Evolutionary conservation across 2,329 filamentous ascomycete genomes (phyloP).

Genomic region (Trichoderma koningiopsis): DNA sequence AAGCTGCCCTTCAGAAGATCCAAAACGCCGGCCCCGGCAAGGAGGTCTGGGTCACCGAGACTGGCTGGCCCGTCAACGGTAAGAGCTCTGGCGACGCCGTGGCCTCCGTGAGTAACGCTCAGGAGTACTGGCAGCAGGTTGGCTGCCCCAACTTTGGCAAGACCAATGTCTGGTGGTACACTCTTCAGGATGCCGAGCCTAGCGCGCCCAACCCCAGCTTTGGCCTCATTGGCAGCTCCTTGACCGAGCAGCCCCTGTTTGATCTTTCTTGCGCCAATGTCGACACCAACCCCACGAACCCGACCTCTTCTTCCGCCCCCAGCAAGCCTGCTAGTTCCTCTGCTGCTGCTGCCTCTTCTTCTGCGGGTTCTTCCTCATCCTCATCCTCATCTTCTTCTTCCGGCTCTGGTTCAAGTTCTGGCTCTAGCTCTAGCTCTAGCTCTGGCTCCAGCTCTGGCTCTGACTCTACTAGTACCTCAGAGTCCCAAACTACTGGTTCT

Average conservation of each 20-base stretch:
- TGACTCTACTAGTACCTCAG: neutral
- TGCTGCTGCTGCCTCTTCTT: conserved; percentile 28
- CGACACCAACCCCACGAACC: conserved; percentile 21
- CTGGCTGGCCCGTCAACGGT: conserved; percentile 80
- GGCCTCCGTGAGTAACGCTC: conserved; percentile 67
- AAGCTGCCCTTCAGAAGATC: conserved; percentile 64
- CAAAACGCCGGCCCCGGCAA: conserved; percentile 63
- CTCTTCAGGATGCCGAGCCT: conserved; percentile 66
- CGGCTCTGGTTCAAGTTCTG: conserved; percentile 32
- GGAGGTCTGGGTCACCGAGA: conserved; percentile 84
- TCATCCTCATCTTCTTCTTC: conserved; percentile 31
- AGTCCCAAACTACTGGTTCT: neutral
- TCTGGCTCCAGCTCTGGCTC: conserved; percentile 1
- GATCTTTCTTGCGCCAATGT: conserved; percentile 60
- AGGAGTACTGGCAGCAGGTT: conserved; percentile 79
- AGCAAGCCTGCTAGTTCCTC: conserved; percentile 27
- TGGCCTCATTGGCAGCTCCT: conserved; percentile 62
- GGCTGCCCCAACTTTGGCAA: conserved; percentile 70
- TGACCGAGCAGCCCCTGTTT: conserved; percentile 60
- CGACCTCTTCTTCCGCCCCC: conserved; percentile 21
- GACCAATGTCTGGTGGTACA: conserved; percentile 75
- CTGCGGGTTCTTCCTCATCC: conserved; percentile 29
- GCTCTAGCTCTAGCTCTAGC: conserved; percentile 29
- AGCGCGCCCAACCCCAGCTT: conserved; percentile 68
- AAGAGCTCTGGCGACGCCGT: conserved; percentile 62